Percentiles rank a stretch among this genome's conserved stretches.
Conservation (phyloP, 1,284 basidiomycete species). For the Pseudozyma hubeiensis region DNA sequence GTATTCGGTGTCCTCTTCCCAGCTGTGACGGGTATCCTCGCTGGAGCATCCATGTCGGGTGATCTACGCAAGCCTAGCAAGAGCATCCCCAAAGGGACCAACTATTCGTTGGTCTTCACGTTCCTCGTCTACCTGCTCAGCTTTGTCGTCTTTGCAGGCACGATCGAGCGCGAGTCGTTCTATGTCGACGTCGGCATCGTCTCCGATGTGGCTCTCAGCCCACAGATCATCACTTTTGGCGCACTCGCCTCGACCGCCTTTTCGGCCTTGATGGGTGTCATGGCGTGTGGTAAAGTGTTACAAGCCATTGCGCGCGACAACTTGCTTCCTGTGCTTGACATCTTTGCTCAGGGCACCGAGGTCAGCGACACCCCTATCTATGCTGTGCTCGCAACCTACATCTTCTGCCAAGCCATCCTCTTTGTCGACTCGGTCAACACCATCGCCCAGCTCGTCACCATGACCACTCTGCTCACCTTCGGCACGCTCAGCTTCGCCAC, state of each 20-base stretch:
- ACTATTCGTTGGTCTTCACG: constrained; percentile 66
- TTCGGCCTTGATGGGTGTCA: constrained; percentile 67
- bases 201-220: constrained; percentile 63
- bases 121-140: constrained; percentile 60
- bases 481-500: constrained; percentile 66
- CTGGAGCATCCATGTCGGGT: constrained; percentile 67
- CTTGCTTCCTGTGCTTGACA: constrained; percentile 60
- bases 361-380: constrained; percentile 63
- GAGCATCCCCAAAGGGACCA: constrained; percentile 68
- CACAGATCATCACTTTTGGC: constrained; percentile 64
- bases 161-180: constrained; percentile 63
- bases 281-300: constrained; percentile 67
- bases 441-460: constrained; percentile 67
- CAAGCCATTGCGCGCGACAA: constrained; percentile 68
- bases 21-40: constrained; percentile 66
- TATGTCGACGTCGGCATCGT: constrained; percentile 66
- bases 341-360: constrained; percentile 66
- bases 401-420: constrained; percentile 63
- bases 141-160: constrained; percentile 66
- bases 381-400: constrained; percentile 63
- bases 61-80: constrained; percentile 68
- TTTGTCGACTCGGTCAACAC: constrained; percentile 67
- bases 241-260: constrained; percentile 66
- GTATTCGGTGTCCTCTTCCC: constrained; percentile 68
- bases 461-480: constrained; percentile 67